Percentiles rank a stretch among this genome's conserved stretches.
Evolutionary conservation across 495 filamentous ascomycete genomes (phyloP).

Genomic region (Penicillium robsamsonii): DNA sequence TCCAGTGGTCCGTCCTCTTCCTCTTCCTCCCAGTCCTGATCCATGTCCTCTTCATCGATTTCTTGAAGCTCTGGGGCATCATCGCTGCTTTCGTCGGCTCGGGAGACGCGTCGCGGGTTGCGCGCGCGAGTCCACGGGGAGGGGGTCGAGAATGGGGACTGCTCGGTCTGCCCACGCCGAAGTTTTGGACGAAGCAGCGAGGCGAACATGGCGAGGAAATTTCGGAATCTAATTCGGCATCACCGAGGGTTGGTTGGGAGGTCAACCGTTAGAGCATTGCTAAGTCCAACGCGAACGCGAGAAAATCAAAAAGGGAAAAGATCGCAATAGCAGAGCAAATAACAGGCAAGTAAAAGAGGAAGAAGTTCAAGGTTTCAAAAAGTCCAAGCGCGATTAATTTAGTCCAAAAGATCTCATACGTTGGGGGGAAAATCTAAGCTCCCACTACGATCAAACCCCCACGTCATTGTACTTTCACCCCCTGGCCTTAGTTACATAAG

Average conservation of each 20-base stretch:
- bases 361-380: neutral
- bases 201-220: constrained; percentile 38
- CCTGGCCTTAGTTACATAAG: neutral
- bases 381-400: constrained; percentile 9
- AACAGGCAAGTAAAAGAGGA: too few species aligned
- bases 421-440: neutral
- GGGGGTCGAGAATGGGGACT: constrained; percentile 51
- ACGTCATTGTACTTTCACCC: constrained; percentile 3
- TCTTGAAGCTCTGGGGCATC: constrained; percentile 36
- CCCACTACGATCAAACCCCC: neutral
- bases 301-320: neutral
- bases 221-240: constrained; percentile 13
- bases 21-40: constrained; percentile 45
- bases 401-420: neutral
- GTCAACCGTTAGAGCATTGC: constrained; percentile 7
- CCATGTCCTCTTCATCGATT: constrained; percentile 34
- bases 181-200: constrained; percentile 49
- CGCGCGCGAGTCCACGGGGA: constrained; percentile 31
- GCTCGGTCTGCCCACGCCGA: constrained; percentile 35
- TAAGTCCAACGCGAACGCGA: neutral
- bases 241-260: constrained; percentile 5
- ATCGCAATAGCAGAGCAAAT: neutral
- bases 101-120: constrained; percentile 10
- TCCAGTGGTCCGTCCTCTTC: constrained; percentile 55
- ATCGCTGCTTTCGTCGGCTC: constrained; percentile 14